Evolutionary conservation across 2,329 filamentous ascomycete species (phyloP), one percentile per base, ranked within the genome.

Genomic region (Exophiala sp.): DNA sequence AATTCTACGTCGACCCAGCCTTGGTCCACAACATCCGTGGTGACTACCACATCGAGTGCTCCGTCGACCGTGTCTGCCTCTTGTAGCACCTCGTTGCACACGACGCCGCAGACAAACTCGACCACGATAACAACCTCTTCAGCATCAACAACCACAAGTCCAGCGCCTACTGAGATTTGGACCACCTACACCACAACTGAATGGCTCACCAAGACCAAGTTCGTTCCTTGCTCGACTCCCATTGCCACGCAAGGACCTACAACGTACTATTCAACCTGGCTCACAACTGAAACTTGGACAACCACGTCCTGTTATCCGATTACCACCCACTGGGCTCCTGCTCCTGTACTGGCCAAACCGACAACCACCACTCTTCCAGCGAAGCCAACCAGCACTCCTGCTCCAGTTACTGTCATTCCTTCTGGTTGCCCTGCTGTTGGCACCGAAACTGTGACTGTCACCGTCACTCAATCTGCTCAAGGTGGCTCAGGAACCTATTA

Each of bases 261-360:
- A 30, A 68, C 66, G n/a, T 65, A 56, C 52, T 68, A 65, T 56
- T 63, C 62, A 40, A 65, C 64, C 10, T 68, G 61, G 59, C 45
- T 66, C 21, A 64, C 63, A 1, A 58, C 62, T 35, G 60, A 62
- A 2, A 53, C 54, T 21, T 62, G 61, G 34, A 62, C 59, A 10
- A 66, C 65, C 18, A 65, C 63, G 7, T 61, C 62, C 6, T 62
- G 60, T 57, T 64, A 62, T 45, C 58, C 63, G n/a, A 52, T 60
- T 27, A 57, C 53, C 13, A 50, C 52, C 22, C 46, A 44, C 14
- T 49, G 50, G 54, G 50, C 29, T n/a, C 55, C 19, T 30, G 21
- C 35, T 10, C 46, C 48, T 38, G 43, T 34, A 29, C 44, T 42
- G 43, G 43, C 46, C 30, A 24, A 39, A 42, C 24, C 35, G 8